A percentile compares a stretch with the other conserved stretches of the same genome.
Conservation (phyloP, 371 early-diverging fungal species). For the Parasitella parasitica region DNA sequence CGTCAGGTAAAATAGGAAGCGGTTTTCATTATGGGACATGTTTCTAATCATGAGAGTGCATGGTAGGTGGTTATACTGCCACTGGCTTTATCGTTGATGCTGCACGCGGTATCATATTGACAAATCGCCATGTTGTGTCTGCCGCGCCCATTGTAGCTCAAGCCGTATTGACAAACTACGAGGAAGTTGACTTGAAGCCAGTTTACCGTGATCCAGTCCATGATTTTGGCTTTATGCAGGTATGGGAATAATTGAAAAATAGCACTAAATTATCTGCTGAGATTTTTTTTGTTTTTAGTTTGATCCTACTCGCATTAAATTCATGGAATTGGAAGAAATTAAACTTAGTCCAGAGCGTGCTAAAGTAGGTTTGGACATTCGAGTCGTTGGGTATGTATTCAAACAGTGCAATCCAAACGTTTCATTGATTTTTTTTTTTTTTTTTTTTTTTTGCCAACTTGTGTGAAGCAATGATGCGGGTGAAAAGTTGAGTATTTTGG, state of each 20-base stretch:
- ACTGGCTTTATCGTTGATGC: slow-evolving; percentile 95
- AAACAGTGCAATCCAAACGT: background rate
- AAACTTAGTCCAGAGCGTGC: slow-evolving; percentile 76
- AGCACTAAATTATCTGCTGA: background rate
- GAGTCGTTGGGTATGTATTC: slow-evolving; percentile 69
- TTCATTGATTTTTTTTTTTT: background rate
- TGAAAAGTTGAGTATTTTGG: slow-evolving; percentile 76
- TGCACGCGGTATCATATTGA: slow-evolving; percentile 76
- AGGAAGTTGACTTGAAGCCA: slow-evolving; percentile 80
- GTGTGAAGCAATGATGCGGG: slow-evolving; percentile 72
- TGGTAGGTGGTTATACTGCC: slow-evolving; percentile 67
- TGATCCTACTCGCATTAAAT: slow-evolving; percentile 74
- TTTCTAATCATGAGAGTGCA: background rate
- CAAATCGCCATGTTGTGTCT: slow-evolving; percentile 91
- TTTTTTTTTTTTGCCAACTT: background rate
- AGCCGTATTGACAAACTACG: slow-evolving; percentile 84
- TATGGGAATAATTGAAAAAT: slow-evolving; percentile 2
- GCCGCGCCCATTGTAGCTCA: slow-evolving; percentile 86
- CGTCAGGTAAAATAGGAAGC: slow-evolving; percentile 61
- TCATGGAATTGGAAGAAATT: slow-evolving; percentile 71
- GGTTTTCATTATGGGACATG: too few relatives aligned
- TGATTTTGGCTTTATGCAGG: slow-evolving; percentile 82
- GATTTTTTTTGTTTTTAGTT: slow-evolving; percentile 70
- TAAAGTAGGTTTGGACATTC: slow-evolving; percentile 82
- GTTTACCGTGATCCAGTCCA: slow-evolving; percentile 88